A percentile compares a stretch with the other conserved stretches of the same genome.
Conservation (phyloP, 306 rosid species). For the Crataegus laevigata region DNA sequence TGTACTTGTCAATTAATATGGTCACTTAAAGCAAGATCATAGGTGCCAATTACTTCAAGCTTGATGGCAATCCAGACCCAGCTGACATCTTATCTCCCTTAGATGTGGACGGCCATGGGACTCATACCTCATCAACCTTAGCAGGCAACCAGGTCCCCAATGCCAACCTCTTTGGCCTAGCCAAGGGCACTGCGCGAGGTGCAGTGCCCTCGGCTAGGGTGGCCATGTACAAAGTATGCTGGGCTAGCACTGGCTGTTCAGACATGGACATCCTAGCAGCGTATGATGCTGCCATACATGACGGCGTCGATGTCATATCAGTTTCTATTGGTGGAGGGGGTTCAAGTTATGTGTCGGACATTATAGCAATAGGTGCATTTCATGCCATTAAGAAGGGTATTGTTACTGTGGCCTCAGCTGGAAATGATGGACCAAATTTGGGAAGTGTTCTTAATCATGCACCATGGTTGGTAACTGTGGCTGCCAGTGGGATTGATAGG, state of each 20-base stretch:
- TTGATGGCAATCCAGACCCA: constrained; percentile 42
- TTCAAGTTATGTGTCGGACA: constrained; percentile 29
- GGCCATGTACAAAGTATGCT: constrained; percentile 84
- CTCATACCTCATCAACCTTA: constrained; percentile 74
- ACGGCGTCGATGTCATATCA: constrained; percentile 86
- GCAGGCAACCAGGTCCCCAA: constrained; percentile 44
- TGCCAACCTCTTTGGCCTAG: constrained; percentile 73
- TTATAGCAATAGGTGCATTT: constrained; percentile 63
- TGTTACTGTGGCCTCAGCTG: constrained; percentile 69
- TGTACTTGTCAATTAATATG: neutral
- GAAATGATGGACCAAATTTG: constrained; percentile 62
- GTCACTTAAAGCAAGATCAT: constrained; percentile 59
- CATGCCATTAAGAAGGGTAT: constrained; percentile 82
- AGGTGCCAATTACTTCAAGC: constrained; percentile 83
- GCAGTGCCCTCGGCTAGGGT: constrained; percentile 74
- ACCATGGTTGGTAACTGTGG: constrained; percentile 90
- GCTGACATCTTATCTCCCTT: constrained; percentile 57
- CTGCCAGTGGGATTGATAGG: constrained; percentile 81
- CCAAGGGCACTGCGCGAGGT: constrained; percentile 64
- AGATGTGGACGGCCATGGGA: constrained; percentile 78
- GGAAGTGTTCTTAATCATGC: constrained; percentile 53
- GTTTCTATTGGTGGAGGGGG: constrained; percentile 69
- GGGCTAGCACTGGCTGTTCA: constrained; percentile 55
- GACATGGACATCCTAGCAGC: constrained; percentile 87
- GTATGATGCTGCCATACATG: constrained; percentile 81